Evolutionary conservation across 768 basidiomycete species (phyloP).

Genomic region (Rhodosporidiobolus sp.): DNA sequence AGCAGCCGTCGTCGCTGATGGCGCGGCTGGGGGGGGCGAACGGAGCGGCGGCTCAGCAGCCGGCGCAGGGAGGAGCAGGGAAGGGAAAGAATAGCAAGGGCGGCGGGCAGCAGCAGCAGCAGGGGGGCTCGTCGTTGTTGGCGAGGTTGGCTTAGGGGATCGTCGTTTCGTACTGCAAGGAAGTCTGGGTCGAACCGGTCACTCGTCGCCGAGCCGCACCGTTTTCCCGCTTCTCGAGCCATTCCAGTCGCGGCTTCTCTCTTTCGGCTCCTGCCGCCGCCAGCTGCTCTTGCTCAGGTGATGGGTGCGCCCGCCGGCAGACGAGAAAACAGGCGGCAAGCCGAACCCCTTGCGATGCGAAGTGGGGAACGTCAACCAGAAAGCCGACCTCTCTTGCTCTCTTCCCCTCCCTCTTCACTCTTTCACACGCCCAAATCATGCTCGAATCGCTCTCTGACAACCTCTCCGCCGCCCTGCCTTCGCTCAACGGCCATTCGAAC

Average conservation of each 20-base stretch:
- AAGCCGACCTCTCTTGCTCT: constrained; percentile 1
- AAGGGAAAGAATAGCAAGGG: neutral
- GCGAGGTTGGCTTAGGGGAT: neutral
- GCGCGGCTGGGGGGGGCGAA: neutral
- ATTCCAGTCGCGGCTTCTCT: too few relatives aligned
- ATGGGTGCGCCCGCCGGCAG: too few relatives aligned
- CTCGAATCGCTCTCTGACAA: neutral
- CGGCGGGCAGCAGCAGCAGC: neutral
- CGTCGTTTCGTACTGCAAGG: too few relatives aligned
- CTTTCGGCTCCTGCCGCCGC: too few relatives aligned
- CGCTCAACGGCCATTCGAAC: neutral
- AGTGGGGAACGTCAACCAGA: too few relatives aligned
- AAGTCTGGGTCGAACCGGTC: too few relatives aligned
- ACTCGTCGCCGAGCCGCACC: too few relatives aligned
- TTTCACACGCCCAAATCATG: constrained; percentile 4
- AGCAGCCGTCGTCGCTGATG: neutral
- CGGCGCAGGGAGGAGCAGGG: neutral
- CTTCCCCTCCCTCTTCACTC: neutral
- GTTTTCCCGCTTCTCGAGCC: too few relatives aligned
- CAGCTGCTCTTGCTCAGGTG: too few relatives aligned
- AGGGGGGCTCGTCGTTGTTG: neutral
- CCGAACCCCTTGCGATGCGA: too few relatives aligned
- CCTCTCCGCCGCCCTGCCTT: neutral
- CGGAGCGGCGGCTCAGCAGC: neutral
- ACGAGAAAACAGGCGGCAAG: too few relatives aligned